phyloP scores from a whole-genome alignment of 2,329 filamentous ascomycete genomes.

The Alternaria atra region DNA sequence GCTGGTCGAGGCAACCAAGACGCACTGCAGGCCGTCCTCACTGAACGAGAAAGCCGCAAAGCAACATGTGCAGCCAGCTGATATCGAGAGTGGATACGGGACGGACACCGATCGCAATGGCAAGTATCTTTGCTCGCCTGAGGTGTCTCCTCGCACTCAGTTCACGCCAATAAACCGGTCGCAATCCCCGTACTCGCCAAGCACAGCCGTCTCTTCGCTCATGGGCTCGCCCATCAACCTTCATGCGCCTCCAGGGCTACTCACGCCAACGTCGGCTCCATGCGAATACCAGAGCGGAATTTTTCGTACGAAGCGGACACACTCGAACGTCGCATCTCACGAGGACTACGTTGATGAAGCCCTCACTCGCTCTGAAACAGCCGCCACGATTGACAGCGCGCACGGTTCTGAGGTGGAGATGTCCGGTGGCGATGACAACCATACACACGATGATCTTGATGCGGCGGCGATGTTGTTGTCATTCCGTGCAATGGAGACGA shows the following conservation, averaged over 20 bases:
- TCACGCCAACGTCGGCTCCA: slow-evolving; percentile 28
- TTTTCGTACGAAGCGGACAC: slow-evolving; percentile 37
- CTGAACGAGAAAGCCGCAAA: slow-evolving; percentile 20
- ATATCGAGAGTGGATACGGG: slow-evolving; percentile 54
- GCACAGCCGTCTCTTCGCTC: slow-evolving; percentile 18
- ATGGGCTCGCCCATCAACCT: slow-evolving; percentile 20
- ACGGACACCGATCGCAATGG: slow-evolving; percentile 53
- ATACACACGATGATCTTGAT: slow-evolving; percentile 37
- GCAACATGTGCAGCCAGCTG: slow-evolving; percentile 25
- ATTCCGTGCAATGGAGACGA: slow-evolving; percentile 36
- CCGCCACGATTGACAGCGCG: slow-evolving; percentile 12
- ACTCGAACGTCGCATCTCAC: slow-evolving; percentile 33
- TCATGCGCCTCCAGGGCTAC: slow-evolving; percentile 8
- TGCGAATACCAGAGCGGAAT: slow-evolving; percentile 13
- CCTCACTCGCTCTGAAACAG: slow-evolving; percentile 16
- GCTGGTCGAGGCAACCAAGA: slow-evolving; percentile 18
- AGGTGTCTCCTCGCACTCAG: slow-evolving; percentile 50
- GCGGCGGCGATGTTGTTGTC: slow-evolving; percentile 50
- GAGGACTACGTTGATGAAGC: slow-evolving; percentile 6
- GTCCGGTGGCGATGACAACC: slow-evolving; percentile 11
- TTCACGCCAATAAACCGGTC: slow-evolving; percentile 55
- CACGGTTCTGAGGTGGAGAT: slow-evolving; percentile 4
- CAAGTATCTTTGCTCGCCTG: slow-evolving; percentile 50
- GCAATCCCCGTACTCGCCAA: slow-evolving; percentile 22
- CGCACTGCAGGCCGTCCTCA: slow-evolving; percentile 24